Evolutionary conservation across 2,329 filamentous ascomycete species (phyloP).

Genomic region (Botryotinia globosa): DNA sequence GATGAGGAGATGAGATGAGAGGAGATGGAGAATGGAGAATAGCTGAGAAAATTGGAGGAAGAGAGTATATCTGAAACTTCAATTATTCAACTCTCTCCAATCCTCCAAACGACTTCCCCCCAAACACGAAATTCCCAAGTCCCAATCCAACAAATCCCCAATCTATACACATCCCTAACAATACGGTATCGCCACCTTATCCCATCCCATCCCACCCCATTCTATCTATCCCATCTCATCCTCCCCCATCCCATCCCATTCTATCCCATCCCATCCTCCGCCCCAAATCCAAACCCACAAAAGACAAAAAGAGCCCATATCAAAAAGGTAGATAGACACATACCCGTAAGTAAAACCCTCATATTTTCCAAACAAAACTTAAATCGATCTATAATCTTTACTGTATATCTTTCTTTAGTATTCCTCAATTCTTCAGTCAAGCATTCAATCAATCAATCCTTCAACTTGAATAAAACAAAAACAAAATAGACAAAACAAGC

Average conservation of each 20-base stretch:
- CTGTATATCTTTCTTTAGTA: too few relatives aligned
- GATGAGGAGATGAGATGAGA: too few relatives aligned
- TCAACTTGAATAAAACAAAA: not conserved
- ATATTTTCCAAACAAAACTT: not conserved
- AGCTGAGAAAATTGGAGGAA: not conserved
- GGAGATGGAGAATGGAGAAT: not conserved
- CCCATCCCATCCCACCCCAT: not conserved
- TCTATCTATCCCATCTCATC: not conserved
- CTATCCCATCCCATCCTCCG: not conserved
- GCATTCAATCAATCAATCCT: not conserved
- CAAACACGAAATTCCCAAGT: not conserved
- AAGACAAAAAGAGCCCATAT: not conserved
- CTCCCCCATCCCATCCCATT: not conserved
- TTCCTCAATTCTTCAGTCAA: too few relatives aligned
- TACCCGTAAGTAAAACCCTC: slow-evolving; percentile 17
- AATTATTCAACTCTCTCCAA: not conserved
- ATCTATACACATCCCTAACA: not conserved
- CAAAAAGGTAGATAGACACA: not conserved
- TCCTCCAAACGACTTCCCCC: not conserved
- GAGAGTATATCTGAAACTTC: not conserved
- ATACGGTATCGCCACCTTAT: not conserved
- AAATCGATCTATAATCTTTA: not conserved
- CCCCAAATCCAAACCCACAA: not conserved
- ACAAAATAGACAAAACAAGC: not conserved
- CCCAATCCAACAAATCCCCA: not conserved